These are phyloP conservation scores for Ochromonadaceae sp. DNA, from an alignment of 352 stramenopile genomes.

Conservation along the genomic window DNA sequence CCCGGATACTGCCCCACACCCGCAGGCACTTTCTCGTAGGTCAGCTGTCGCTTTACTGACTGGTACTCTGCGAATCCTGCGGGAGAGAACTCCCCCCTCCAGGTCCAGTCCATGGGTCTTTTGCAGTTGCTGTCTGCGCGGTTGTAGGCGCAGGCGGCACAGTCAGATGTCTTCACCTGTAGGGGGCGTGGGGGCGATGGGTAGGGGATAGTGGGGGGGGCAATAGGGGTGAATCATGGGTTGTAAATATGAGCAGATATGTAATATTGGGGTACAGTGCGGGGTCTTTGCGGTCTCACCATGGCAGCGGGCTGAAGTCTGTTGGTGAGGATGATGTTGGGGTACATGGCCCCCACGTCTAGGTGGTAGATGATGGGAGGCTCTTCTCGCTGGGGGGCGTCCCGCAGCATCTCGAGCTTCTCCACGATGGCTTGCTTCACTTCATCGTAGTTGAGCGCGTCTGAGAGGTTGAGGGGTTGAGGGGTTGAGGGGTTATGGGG, in stretches of 20 bases:
- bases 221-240: too few species aligned
- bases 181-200: too few species aligned
- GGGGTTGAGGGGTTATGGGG: not conserved
- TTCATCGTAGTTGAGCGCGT: conserved; percentile 65
- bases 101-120: conserved; percentile 93
- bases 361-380: conserved; percentile 94
- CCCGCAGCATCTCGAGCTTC: conserved; percentile 73
- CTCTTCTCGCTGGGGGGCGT: conserved; percentile 71
- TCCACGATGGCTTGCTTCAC: conserved; percentile 77
- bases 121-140: conserved; percentile 80
- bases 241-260: not conserved
- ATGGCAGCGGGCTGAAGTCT: conserved; percentile 91
- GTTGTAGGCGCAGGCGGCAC: too few species aligned
- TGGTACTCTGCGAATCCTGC: conserved; percentile 83
- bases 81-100: conserved; percentile 88
- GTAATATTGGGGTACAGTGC: conserved; percentile 23
- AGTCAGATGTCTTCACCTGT: too few species aligned
- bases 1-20: too few species aligned
- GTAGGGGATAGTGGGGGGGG: too few species aligned
- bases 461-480: conserved; percentile 30
- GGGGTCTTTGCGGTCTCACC: too few species aligned
- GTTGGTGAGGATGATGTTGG: conserved; percentile 99
- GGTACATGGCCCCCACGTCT: conserved; percentile 98
- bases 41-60: conserved; percentile 82
- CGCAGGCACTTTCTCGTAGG: conserved; percentile 65